A percentile compares a stretch with the other conserved stretches of the same genome.
These are phyloP conservation scores for Candida nemodendra DNA, from an alignment of 805 yeast species.

Conservation along the genomic window DNA sequence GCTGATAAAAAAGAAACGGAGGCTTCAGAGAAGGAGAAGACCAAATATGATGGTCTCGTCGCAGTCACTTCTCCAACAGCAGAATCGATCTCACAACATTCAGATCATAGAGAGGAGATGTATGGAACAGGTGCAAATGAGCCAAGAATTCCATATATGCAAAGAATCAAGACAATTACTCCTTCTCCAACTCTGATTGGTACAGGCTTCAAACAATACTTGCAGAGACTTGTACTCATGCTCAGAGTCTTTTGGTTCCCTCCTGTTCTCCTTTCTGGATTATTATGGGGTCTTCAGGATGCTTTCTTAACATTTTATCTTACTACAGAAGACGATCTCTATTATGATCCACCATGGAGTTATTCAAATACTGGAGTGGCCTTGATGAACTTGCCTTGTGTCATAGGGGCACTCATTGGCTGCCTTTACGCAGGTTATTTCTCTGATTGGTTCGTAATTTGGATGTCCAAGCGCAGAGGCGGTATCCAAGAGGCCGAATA, in stretches of 20 bases:
- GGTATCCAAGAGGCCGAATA: slow-evolving; percentile 68
- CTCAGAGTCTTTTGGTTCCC: slow-evolving; percentile 61
- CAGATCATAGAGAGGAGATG: slow-evolving; percentile 11
- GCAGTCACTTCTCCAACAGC: slow-evolving; percentile 8
- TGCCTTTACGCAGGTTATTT: slow-evolving; percentile 62
- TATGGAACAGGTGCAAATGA: slow-evolving; percentile 41
- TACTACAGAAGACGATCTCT: slow-evolving; percentile 68
- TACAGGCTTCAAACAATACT: slow-evolving; percentile 63
- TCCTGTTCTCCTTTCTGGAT: slow-evolving; percentile 61
- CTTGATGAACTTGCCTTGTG: slow-evolving; percentile 69
- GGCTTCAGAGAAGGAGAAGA: slow-evolving; percentile 7
- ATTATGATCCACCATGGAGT: slow-evolving; percentile 64
- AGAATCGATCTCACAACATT: not conserved
- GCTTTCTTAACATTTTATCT: slow-evolving; percentile 72
- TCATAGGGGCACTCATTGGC: slow-evolving; percentile 65
- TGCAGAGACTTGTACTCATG: slow-evolving; percentile 47
- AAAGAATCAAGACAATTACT: slow-evolving; percentile 49
- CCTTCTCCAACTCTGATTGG: slow-evolving; percentile 62
- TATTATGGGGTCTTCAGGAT: slow-evolving; percentile 82
- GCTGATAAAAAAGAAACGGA: slow-evolving; percentile 1
- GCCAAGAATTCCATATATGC: slow-evolving; percentile 42
- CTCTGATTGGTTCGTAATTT: slow-evolving; percentile 58
- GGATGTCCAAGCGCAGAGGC: slow-evolving; percentile 58
- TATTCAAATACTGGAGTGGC: slow-evolving; percentile 68
- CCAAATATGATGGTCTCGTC: slow-evolving; percentile 4